These are phyloP conservation scores for Eimeria tenella DNA, from an alignment of 169 alveolate genomes.

Conservation along the genomic window DNA sequence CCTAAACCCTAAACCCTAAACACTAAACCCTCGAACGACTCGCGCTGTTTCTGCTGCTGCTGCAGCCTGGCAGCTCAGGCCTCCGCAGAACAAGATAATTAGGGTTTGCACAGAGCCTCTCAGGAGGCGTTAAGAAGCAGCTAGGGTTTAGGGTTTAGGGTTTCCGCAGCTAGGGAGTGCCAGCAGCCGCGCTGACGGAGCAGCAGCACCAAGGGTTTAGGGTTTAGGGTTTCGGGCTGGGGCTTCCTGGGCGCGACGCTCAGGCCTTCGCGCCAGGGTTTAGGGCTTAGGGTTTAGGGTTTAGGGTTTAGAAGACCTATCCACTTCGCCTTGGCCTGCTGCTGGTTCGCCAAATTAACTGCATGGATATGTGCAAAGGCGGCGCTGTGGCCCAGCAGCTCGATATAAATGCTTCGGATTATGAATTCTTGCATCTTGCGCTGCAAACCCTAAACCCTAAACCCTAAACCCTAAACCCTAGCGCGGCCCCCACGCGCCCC, in stretches of 20 bases:
- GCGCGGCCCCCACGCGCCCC: not conserved
- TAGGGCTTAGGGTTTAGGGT: not conserved
- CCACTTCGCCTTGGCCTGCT: constrained; percentile 90
- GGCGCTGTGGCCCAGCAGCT: constrained; percentile 97
- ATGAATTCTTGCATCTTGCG: constrained; percentile 82
- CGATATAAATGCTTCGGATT: constrained; percentile 95
- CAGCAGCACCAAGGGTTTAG: not conserved
- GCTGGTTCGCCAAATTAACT: constrained; percentile 92
- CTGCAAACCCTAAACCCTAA: constrained; percentile 41
- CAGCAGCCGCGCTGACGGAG: not conserved
- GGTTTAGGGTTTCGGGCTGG: constrained; percentile 6
- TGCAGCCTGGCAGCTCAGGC: not conserved
- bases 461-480: constrained; percentile 38
- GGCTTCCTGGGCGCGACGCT: not conserved
- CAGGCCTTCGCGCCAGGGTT: not conserved
- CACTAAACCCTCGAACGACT: not conserved
- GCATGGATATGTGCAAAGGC: constrained; percentile 95
- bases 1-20: constrained; percentile 37
- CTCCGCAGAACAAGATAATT: not conserved
- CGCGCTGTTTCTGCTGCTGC: constrained; percentile 1
- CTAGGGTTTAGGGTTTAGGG: not conserved
- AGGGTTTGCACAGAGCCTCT: not conserved
- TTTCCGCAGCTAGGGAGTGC: not conserved
- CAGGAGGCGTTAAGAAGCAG: not conserved
- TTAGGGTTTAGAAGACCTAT: constrained; percentile 76